These are phyloP conservation scores for Leucocoprinus leucothites DNA, from an alignment of 768 basidiomycete species.

Conservation along the genomic window DNA sequence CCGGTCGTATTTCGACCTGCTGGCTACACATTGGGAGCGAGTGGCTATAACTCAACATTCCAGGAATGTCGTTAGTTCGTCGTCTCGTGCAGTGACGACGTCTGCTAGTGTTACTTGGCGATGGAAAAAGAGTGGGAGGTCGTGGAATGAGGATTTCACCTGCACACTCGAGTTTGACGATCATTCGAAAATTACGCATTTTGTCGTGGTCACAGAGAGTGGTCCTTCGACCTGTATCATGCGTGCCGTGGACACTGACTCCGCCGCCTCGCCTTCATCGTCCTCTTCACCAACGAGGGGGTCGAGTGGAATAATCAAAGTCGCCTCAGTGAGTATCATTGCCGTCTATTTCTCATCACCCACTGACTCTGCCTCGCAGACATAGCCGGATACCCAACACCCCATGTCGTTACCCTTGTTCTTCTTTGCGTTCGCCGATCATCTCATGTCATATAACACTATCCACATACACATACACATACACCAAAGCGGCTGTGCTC, in stretches of 20 bases:
- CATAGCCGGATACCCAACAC: no score
- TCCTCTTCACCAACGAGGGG: background rate
- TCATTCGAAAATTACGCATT: constrained; percentile 34
- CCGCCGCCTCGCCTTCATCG: background rate
- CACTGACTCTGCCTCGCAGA: background rate
- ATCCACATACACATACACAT: constrained; percentile 1
- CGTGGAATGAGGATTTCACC: constrained; percentile 44
- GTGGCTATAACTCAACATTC: constrained; percentile 22
- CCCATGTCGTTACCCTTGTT: no score
- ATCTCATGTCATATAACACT: no score
- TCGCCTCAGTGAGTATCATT: constrained; percentile 1
- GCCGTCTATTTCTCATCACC: background rate
- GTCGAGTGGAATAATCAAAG: background rate
- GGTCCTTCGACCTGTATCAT: constrained; percentile 41
- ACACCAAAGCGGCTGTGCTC: constrained; percentile 12
- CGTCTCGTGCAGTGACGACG: constrained; percentile 27
- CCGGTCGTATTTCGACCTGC: constrained; percentile 47
- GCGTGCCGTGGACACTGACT: constrained; percentile 35
- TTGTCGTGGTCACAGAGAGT: constrained; percentile 39
- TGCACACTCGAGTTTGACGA: constrained; percentile 46
- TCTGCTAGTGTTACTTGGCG: constrained; percentile 41
- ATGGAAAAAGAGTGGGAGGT: constrained; percentile 40
- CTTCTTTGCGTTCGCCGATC: no score
- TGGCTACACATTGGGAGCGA: constrained; percentile 43
- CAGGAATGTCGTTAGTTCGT: constrained; percentile 20